Percentiles rank a stretch among this genome's conserved stretches.
phyloP scores from a whole-genome alignment of 371 early-diverging fungal genomes.

The Racocetra persica region DNA sequence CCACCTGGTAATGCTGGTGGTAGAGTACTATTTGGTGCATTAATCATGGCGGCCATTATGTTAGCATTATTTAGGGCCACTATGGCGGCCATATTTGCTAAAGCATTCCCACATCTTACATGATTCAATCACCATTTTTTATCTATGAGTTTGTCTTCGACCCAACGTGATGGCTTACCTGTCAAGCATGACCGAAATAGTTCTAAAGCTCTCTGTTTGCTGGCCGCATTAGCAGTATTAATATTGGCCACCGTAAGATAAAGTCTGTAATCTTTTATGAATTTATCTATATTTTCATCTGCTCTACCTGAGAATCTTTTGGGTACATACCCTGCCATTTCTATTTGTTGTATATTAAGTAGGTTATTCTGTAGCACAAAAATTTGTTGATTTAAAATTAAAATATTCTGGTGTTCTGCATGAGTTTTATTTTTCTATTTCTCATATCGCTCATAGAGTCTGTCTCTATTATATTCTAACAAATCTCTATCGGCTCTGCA shows the following conservation, averaged over 20 bases:
- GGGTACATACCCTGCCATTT: not conserved
- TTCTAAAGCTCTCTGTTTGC: slow-evolving; percentile 2
- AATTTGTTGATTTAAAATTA: not conserved
- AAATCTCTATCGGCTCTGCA: too few relatives aligned
- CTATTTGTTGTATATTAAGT: too few relatives aligned
- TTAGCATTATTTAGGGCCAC: slow-evolving; percentile 2
- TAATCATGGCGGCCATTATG: not conserved
- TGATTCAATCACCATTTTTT: too few relatives aligned
- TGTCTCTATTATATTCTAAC: too few relatives aligned
- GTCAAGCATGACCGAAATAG: slow-evolving; percentile 5
- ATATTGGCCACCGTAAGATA: too few relatives aligned
- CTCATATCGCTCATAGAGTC: too few relatives aligned
- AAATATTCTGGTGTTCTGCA: too few relatives aligned
- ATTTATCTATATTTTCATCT: not conserved
- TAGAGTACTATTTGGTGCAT: not conserved
- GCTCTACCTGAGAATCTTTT: not conserved
- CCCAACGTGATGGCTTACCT: not conserved
- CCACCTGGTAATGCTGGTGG: not conserved
- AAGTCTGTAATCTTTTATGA: too few relatives aligned
- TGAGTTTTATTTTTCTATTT: too few relatives aligned
- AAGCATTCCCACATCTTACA: not conserved
- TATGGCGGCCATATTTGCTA: not conserved
- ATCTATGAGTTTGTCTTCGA: not conserved
- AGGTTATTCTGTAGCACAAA: not conserved
- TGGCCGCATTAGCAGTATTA: too few relatives aligned